Evolutionary conservation across 116 monocot genomes (phyloP), one percentile per base, ranked within the genome.

Genomic region (Phalaenopsis hybrid): DNA sequence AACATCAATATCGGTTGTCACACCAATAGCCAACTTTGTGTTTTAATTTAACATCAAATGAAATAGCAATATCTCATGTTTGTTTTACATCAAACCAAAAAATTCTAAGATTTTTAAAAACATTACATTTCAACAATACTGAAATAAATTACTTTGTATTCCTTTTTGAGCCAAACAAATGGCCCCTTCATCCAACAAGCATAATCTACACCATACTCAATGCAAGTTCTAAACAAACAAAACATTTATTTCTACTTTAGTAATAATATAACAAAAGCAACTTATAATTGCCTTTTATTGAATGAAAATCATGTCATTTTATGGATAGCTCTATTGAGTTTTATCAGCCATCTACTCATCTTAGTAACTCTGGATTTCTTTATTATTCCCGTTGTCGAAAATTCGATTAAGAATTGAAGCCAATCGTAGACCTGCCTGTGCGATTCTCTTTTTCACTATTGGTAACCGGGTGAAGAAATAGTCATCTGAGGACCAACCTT

Each of bases 391-490:
- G 10, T 41, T 23, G 59, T 84, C 84, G 15, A 89, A 89, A 25
- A 89, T 84, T 59, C 78, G 75, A 65, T 89, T 89, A 52, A 89
- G 84, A n/a, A 89, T 82, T 46, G 52, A 20, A 20, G 81, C 86
- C 3, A 89, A 34, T 37, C 89, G 67, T 49, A 89, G 41, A 1
- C 86, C 89, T n/a, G 84, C 89, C 44, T 89, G 89, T 33, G 86
- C 89, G 44, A 89, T 84, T 75, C 86, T 86, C 13, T 86, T 84
- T 82, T 86, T 77, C 37, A 89, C 72, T 44, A 84, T 11, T 7
- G 86, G 89, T 18, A 81, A 48, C 17, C 86, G 76, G 46, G 84
- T 79, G 28, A 84, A 86, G 84, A 86, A 89, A 70, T 89, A 89
- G 12, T 86, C 80, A 58, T 89, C 89, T 89, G 86, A 55, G 21